phyloP scores from a whole-genome alignment of 768 basidiomycete genomes.

The Pseudohyphozyma bogoriensis region DNA sequence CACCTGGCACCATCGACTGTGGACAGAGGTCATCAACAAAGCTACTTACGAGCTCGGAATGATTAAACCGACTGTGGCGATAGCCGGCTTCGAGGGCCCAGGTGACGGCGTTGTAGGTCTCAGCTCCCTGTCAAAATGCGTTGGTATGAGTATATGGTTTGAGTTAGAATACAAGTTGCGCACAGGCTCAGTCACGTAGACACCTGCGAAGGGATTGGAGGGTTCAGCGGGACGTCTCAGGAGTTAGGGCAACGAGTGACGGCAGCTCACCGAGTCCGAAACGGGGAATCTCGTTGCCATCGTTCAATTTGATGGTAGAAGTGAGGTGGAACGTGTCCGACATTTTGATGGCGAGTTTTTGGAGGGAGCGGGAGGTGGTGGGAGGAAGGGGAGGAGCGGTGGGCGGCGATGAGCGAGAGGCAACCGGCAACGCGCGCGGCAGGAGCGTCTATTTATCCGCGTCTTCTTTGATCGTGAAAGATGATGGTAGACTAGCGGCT shows the following conservation, averaged over 20 bases:
- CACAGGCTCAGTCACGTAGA: background rate
- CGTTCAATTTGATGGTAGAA: background rate
- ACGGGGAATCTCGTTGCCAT: slow-evolving; percentile 43
- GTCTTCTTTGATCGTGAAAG: no score
- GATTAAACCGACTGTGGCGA: slow-evolving; percentile 18
- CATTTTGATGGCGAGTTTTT: no score
- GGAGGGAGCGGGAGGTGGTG: background rate
- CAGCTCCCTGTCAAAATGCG: no score
- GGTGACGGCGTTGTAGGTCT: slow-evolving; percentile 50
- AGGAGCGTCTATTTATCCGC: no score
- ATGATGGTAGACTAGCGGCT: no score
- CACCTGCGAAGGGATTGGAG: no score
- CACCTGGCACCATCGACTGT: slow-evolving; percentile 31
- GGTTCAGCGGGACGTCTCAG: no score
- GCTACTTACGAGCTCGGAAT: no score
- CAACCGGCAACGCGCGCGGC: no score
- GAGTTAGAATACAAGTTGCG: no score
- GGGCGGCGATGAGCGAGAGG: background rate
- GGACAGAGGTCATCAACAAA: slow-evolving; percentile 5
- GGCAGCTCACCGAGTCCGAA: slow-evolving; percentile 56
- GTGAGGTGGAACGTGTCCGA: background rate
- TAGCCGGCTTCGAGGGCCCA: slow-evolving; percentile 62
- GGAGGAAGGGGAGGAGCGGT: background rate
- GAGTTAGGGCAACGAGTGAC: no score
- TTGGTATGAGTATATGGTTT: no score